Percentiles rank a stretch among this genome's conserved stretches.
phyloP scores from a whole-genome alignment of 768 basidiomycete genomes.

The Suillus plorans region DNA sequence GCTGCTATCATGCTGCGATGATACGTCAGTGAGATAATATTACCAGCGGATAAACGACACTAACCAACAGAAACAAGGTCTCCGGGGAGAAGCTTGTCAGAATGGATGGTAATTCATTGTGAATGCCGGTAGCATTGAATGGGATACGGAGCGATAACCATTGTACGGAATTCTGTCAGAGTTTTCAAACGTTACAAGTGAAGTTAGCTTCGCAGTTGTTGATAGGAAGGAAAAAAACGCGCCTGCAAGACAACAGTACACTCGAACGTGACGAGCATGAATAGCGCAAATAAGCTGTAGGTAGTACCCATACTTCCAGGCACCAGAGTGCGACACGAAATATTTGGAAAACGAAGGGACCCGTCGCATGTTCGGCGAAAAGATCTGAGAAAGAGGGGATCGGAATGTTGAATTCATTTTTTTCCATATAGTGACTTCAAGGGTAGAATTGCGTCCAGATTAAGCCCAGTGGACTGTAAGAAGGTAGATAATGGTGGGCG shows the following conservation, averaged over 20 bases:
- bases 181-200: constrained; percentile 79
- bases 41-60: constrained; percentile 29
- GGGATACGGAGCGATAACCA: constrained; percentile 90
- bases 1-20: constrained; percentile 55
- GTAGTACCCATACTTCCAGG: constrained; percentile 94
- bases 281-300: constrained; percentile 90
- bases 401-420: constrained; percentile 96
- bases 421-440: constrained; percentile 73
- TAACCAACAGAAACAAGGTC: constrained; percentile 82
- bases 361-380: constrained; percentile 94
- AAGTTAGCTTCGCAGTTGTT: constrained; percentile 5
- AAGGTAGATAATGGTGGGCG: constrained; percentile 70
- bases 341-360: constrained; percentile 98
- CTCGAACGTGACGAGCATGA: constrained; percentile 98
- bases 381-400: constrained; percentile 92
- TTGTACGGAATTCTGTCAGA: constrained; percentile 92
- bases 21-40: constrained; percentile 4
- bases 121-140: constrained; percentile 79
- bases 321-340: constrained; percentile 99
- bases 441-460: constrained; percentile 43
- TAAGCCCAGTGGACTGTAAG: constrained; percentile 56
- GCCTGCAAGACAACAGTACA: constrained; percentile 99
- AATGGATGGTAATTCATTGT: constrained; percentile 79
- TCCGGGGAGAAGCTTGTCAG: constrained; percentile 87
- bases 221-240: constrained; percentile 22